Percentiles rank a stretch among this genome's conserved stretches.
Conservation (phyloP, 108 stramenopile genomes). For the Skeletonema menzelii region DNA sequence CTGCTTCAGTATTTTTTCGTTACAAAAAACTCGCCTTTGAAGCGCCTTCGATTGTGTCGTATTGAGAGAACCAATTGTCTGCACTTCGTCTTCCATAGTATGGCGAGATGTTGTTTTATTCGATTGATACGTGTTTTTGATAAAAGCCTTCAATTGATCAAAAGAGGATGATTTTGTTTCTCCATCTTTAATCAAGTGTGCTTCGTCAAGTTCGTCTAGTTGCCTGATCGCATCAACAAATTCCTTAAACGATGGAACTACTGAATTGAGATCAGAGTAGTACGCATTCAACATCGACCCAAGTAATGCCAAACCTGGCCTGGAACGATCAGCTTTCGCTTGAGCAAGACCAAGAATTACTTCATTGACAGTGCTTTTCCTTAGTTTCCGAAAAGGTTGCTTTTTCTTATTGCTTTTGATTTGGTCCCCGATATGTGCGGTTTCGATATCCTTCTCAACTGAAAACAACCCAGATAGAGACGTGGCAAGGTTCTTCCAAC, state of each 20-base stretch:
- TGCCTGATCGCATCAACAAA: conserved; percentile 57
- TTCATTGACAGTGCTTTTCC: conserved; percentile 69
- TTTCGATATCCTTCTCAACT: conserved; percentile 81
- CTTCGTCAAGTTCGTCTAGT: conserved; percentile 38
- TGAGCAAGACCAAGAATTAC: conserved; percentile 58
- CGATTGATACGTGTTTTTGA: conserved; percentile 6
- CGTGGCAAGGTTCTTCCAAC: conserved; percentile 78
- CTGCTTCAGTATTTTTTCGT: conserved; percentile 58
- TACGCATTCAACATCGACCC: conserved; percentile 64
- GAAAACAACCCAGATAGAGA: conserved; percentile 73
- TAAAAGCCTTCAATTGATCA: conserved; percentile 20
- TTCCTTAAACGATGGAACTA: conserved; percentile 66
- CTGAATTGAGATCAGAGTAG: conserved; percentile 73
- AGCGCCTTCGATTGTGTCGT: conserved; percentile 39
- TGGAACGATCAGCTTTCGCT: conserved; percentile 67
- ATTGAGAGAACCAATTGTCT: conserved; percentile 12
- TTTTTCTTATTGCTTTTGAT: conserved; percentile 55
- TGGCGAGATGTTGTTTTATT: conserved; percentile 15
- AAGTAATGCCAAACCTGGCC: conserved; percentile 51
- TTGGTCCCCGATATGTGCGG: conserved; percentile 49
- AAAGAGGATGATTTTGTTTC: conserved; percentile 19
- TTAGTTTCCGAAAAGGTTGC: conserved; percentile 73
- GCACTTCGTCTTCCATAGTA: conserved; percentile 20
- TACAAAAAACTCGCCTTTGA: conserved; percentile 44
- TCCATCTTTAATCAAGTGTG: conserved; percentile 6